Base-by-base conservation (phyloP, 2,329 filamentous ascomycete genomes). In the Verticillium longisporum region DNA sequence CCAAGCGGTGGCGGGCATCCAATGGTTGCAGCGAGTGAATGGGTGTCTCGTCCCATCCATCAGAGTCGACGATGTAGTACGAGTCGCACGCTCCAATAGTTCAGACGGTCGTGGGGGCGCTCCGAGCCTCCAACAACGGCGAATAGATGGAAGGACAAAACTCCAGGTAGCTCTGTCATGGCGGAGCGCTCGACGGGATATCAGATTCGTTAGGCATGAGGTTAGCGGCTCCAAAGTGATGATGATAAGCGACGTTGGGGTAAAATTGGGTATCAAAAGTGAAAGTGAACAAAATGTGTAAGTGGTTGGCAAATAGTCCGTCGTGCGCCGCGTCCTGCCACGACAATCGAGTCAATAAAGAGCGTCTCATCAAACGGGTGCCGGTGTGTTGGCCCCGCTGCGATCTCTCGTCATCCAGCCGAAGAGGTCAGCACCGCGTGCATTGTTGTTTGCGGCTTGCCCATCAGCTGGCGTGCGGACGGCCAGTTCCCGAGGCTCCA, bases 401-500 rank as follows among this genome's bases (percentile, higher is more conserved):
- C 80, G 75, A 60, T 81, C 79, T 65, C 80, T 75, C 4, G 78
- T 78, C 69, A 82, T 82, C 80, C 80, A 83, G 38, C 74, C 76
- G 61, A 83, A 82, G 13, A 82, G 69, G 60, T 82, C 80, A 4
- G 70, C 70, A 56, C 71, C 68, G 57, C 73, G 72, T 53, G 70
- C 66, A 31, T 26, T 61, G 37, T 67, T 21, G 65, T 69, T 56
- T 65, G 68, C 13, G 66, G 67, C 36, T 68, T 67, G 13, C 71
- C 66, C 2, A 64, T 77, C 65, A 67, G 72, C 32, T 61, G 74
- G 67, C 69, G 77, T 61, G 61, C 67, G 60, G 56, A 71, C 66
- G 5, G 67, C 64, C 26, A 69, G 74, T 69, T 90, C 88, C 56
- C 88, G 82, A 10, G 93, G 93, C 72, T 97, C 93, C 31, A 97